Percentiles rank a stretch among this genome's conserved stretches.
Conservation (phyloP, 495 filamentous ascomycete species). For the Chaetomium tenue region DNA sequence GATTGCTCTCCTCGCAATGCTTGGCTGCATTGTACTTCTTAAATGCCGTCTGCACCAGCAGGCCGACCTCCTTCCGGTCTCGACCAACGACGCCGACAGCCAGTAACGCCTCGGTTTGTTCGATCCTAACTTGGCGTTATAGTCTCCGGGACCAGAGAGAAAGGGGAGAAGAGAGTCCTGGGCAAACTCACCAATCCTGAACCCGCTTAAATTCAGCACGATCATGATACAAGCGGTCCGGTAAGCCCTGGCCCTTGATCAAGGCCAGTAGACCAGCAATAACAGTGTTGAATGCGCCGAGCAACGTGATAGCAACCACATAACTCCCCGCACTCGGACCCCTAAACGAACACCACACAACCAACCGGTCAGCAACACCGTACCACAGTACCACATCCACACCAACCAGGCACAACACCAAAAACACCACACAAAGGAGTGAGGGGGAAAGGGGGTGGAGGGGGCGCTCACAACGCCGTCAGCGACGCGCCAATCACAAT, state of each 20-base stretch:
- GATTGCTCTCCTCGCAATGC: slow-evolving; percentile 45
- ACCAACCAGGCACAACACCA: too few relatives aligned
- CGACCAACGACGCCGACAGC: slow-evolving; percentile 45
- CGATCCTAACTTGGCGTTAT: slow-evolving; percentile 24
- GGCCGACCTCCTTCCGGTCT: slow-evolving; percentile 45
- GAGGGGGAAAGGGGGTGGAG: neutral
- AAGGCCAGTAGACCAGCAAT: slow-evolving; percentile 50
- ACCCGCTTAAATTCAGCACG: slow-evolving; percentile 44
- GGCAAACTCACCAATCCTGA: slow-evolving; percentile 29
- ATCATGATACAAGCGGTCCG: slow-evolving; percentile 43
- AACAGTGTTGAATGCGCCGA: slow-evolving; percentile 52
- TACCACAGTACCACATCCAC: too few relatives aligned
- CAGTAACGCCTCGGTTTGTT: slow-evolving; percentile 39
- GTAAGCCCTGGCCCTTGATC: slow-evolving; percentile 46
- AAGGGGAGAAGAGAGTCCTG: neutral
- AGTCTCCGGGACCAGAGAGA: neutral
- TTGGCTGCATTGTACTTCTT: slow-evolving; percentile 48
- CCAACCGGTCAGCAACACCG: too few relatives aligned
- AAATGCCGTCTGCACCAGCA: slow-evolving; percentile 46
- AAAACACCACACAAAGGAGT: too few relatives aligned
- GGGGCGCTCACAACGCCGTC: slow-evolving; percentile 38
- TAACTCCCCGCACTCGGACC: slow-evolving; percentile 44
- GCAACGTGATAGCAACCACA: slow-evolving; percentile 41
- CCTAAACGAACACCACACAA: slow-evolving; percentile 11
- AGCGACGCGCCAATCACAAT: slow-evolving; percentile 48